A percentile compares a stretch with the other conserved stretches of the same genome.
Conservation (phyloP, 495 filamentous ascomycete species). For the Amphirosellinia nigrospora region DNA sequence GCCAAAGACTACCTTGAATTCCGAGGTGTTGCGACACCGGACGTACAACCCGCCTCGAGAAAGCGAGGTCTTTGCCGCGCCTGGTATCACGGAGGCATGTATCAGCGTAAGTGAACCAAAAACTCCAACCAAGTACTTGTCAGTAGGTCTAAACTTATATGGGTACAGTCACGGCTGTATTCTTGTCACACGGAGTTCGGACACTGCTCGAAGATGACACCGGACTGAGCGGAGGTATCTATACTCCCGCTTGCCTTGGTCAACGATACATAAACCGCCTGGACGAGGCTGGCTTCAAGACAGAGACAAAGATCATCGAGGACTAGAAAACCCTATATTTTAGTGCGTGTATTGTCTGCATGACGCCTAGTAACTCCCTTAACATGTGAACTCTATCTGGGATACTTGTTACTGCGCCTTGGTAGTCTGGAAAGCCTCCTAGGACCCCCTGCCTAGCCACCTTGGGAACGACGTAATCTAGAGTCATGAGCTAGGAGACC, state of each 20-base stretch:
- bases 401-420: not conserved
- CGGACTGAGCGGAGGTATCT: constrained; percentile 69
- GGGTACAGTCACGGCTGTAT: constrained; percentile 65
- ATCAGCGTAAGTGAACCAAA: constrained; percentile 59
- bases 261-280: constrained; percentile 77
- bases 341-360: not conserved
- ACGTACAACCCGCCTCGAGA: constrained; percentile 49
- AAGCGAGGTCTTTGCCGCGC: constrained; percentile 65
- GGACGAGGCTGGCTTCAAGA: constrained; percentile 64
- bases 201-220: constrained; percentile 70
- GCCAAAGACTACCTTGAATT: constrained; percentile 66
- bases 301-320: constrained; percentile 59
- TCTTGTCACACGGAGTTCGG: constrained; percentile 72
- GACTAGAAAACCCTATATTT: constrained; percentile 20
- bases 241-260: constrained; percentile 84
- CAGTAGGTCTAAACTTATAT: constrained; percentile 30
- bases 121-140: not conserved
- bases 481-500: not conserved
- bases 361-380: not conserved
- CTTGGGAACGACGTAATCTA: no score
- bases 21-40: constrained; percentile 68
- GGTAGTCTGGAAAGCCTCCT: not conserved
- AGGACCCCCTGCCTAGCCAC: not conserved
- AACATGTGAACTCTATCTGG: not conserved
- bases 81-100: constrained; percentile 66